phyloP scores from a whole-genome alignment of 345 rosid species.

The Microcos paniculata region DNA sequence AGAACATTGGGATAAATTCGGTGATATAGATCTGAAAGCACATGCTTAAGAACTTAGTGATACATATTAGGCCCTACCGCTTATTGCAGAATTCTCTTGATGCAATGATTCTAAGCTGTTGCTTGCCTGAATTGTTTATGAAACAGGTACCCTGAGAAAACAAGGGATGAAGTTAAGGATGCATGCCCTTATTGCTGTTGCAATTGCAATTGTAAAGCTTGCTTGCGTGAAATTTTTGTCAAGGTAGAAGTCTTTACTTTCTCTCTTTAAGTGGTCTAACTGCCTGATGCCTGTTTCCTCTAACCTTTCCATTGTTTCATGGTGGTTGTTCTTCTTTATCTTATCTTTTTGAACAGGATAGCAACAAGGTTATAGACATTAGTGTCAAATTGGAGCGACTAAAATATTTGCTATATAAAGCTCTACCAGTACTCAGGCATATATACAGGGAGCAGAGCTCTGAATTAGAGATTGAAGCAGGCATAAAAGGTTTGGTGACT shows the following conservation, averaged over 20 bases:
- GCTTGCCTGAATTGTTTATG: slow-evolving; percentile 13
- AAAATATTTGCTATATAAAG: slow-evolving; percentile 40
- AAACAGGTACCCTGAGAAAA: slow-evolving; percentile 50
- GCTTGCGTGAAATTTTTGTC: slow-evolving; percentile 41
- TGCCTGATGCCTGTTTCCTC: neutral
- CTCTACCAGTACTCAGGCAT: slow-evolving; percentile 44
- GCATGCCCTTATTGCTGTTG: slow-evolving; percentile 52
- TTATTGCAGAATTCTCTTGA: neutral
- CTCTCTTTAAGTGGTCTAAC: neutral
- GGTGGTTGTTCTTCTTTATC: neutral
- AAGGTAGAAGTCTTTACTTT: slow-evolving; percentile 27
- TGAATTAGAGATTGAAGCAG: slow-evolving; percentile 39
- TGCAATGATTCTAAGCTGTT: neutral
- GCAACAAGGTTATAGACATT: slow-evolving; percentile 24
- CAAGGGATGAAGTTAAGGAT: slow-evolving; percentile 34
- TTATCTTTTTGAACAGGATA: slow-evolving; percentile 25
- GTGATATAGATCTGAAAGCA: slow-evolving; percentile 5
- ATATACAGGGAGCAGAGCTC: slow-evolving; percentile 45
- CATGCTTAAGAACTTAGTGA: neutral
- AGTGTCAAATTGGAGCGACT: slow-evolving; percentile 32
- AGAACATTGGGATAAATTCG: neutral
- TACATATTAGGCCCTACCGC: neutral
- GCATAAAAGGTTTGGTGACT: slow-evolving; percentile 31
- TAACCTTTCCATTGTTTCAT: neutral
- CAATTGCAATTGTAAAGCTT: slow-evolving; percentile 53